Percentiles rank a stretch among this genome's conserved stretches.
These are phyloP conservation scores for Penicillium crystallinum DNA, from an alignment of 495 filamentous ascomycete species.

Conservation along the genomic window DNA sequence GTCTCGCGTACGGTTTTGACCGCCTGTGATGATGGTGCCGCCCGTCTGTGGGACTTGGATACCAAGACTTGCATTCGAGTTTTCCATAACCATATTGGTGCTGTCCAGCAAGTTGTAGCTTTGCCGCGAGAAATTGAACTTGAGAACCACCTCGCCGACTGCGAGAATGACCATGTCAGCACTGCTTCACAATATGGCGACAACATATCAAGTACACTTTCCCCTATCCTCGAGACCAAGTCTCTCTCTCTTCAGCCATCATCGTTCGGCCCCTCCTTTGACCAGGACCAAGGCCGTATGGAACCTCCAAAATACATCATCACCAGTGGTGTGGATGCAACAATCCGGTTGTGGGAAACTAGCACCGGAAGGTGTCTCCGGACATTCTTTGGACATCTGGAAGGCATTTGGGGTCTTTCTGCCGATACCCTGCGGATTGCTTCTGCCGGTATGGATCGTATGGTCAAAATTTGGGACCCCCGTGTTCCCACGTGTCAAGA, in stretches of 20 bases:
- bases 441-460: constrained; percentile 84
- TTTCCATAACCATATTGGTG: constrained; percentile 91
- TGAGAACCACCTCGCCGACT: constrained; percentile 57
- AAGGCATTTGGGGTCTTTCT: constrained; percentile 91
- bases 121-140: constrained; percentile 83
- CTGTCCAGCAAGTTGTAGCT: constrained; percentile 83
- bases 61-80: constrained; percentile 68
- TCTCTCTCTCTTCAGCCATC: constrained; percentile 40
- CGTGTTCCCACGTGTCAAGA: constrained; percentile 83
- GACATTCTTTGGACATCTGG: constrained; percentile 93
- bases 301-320: constrained; percentile 84
- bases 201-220: constrained; percentile 15
- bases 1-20: constrained; percentile 80
- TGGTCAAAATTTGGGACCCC: constrained; percentile 96
- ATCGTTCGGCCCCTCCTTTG: constrained; percentile 54
- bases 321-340: constrained; percentile 83
- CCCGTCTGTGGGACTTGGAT: constrained; percentile 92
- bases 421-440: constrained; percentile 88
- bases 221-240: constrained; percentile 23
- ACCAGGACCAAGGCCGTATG: constrained; percentile 54
- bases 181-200: constrained; percentile 33
- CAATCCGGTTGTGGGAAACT: constrained; percentile 91
- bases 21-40: constrained; percentile 87
- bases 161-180: constrained; percentile 50
- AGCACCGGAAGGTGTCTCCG: constrained; percentile 73